Conservation (phyloP, 2,329 filamentous ascomycete species). For the Davidsoniella virescens region DNA sequence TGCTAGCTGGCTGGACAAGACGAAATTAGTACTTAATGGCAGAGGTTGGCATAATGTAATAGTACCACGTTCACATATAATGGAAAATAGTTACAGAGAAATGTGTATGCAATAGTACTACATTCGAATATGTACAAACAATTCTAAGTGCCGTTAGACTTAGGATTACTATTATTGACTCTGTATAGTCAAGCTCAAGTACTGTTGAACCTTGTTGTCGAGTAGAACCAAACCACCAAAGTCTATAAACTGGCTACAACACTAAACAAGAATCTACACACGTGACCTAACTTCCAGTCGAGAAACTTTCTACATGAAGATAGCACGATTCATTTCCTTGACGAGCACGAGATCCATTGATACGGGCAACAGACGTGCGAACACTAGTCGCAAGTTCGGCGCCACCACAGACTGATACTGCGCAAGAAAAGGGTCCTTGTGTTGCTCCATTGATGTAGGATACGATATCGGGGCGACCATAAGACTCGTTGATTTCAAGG, state of each 20-base stretch:
- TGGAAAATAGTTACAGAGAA: neutral
- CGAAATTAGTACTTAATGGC: too few relatives aligned
- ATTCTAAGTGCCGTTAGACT: too few relatives aligned
- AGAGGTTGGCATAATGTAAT: neutral
- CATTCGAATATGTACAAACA: neutral
- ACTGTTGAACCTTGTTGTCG: constrained; percentile 4
- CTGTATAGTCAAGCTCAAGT: neutral
- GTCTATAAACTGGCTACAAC: too few relatives aligned
- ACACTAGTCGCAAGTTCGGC: constrained; percentile 35
- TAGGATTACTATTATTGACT: too few relatives aligned
- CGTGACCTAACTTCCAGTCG: constrained; percentile 4
- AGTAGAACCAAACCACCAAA: too few relatives aligned
- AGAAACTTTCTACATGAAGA: constrained; percentile 11
- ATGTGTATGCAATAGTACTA: neutral
- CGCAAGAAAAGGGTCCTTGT: constrained; percentile 35
- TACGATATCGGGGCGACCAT: constrained; percentile 16
- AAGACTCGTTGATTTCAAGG: constrained; percentile 6
- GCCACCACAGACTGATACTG: constrained; percentile 41
- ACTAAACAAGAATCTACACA: too few relatives aligned
- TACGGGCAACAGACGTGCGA: constrained; percentile 35
- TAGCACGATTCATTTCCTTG: constrained; percentile 8
- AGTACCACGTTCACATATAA: neutral
- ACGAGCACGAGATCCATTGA: constrained; percentile 3
- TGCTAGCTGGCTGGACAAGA: too few relatives aligned
- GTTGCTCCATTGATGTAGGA: constrained; percentile 27